These are phyloP conservation scores for Suillus americanus DNA, from an alignment of 768 basidiomycete genomes.

Conservation along the genomic window DNA sequence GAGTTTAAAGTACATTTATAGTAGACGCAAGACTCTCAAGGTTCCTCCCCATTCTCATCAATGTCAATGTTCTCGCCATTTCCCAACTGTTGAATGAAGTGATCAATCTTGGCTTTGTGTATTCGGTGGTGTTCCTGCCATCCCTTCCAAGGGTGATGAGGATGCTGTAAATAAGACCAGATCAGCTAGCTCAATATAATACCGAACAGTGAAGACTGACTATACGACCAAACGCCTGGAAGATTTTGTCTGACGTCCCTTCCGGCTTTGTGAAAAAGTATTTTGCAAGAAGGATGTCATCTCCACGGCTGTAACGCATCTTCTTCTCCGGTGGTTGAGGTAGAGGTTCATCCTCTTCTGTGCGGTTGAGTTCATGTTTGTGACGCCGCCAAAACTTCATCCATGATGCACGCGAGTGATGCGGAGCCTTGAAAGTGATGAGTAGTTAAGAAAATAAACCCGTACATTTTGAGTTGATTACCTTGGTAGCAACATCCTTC, in stretches of 20 bases:
- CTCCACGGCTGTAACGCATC: conserved; percentile 78
- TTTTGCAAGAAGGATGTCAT: conserved; percentile 77
- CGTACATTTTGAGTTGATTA: conserved; percentile 17
- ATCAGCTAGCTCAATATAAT: conserved; percentile 3
- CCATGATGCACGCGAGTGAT: conserved; percentile 91
- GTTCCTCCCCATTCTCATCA: conserved; percentile 26
- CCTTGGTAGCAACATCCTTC: conserved; percentile 76
- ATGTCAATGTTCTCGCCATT: conserved; percentile 55
- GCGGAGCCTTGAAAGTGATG: conserved; percentile 59
- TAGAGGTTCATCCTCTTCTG: conserved; percentile 66
- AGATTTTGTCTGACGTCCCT: conserved; percentile 82
- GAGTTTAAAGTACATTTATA: neutral
- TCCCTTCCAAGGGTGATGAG: conserved; percentile 92
- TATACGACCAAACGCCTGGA: conserved; percentile 73
- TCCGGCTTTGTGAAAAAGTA: conserved; percentile 73
- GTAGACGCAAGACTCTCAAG: conserved; percentile 19
- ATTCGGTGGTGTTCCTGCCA: conserved; percentile 93
- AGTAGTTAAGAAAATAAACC: conserved; percentile 6
- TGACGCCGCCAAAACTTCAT: conserved; percentile 92
- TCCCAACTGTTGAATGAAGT: conserved; percentile 62
- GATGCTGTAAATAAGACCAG: conserved; percentile 48
- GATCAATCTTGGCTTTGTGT: conserved; percentile 84
- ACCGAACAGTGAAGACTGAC: conserved; percentile 39
- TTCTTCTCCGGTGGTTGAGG: conserved; percentile 84
- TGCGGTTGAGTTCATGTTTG: conserved; percentile 75